phyloP scores from a whole-genome alignment of 1,139 yeast species.

The Nadsonia commutata region DNA sequence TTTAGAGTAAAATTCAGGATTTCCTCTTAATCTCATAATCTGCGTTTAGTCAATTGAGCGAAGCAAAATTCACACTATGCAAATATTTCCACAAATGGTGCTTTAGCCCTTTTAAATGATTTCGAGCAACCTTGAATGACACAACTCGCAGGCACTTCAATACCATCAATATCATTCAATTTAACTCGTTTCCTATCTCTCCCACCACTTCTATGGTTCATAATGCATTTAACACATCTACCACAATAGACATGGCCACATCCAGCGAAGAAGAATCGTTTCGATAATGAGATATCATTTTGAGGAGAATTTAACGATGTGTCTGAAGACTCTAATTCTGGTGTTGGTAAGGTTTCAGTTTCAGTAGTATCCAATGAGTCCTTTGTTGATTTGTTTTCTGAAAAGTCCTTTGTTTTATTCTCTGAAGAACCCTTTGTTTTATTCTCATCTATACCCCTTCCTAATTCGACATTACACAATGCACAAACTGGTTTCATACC shows the following conservation, averaged over 20 bases:
- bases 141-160: constrained; percentile 5
- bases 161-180: not conserved
- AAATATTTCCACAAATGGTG: not conserved
- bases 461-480: constrained; percentile 54
- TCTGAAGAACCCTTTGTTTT: constrained; percentile 1
- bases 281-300: constrained; percentile 54
- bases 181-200: not conserved
- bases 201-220: constrained; percentile 8
- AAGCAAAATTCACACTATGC: no score
- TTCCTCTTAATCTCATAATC: no score
- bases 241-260: constrained; percentile 91
- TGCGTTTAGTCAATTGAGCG: no score
- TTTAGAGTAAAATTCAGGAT: no score
- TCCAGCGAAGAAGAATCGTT: constrained; percentile 46
- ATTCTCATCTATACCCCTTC: constrained; percentile 47
- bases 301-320: no score
- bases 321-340: no score
- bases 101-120: not conserved
- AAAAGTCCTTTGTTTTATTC: constrained; percentile 10
- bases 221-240: constrained; percentile 52
- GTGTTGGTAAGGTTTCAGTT: no score
- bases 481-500: constrained; percentile 33
- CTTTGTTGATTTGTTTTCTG: no score
- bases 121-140: constrained; percentile 1
- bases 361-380: no score